phyloP scores from a whole-genome alignment of 495 filamentous ascomycete genomes.

The Podospora fimiseda region DNA sequence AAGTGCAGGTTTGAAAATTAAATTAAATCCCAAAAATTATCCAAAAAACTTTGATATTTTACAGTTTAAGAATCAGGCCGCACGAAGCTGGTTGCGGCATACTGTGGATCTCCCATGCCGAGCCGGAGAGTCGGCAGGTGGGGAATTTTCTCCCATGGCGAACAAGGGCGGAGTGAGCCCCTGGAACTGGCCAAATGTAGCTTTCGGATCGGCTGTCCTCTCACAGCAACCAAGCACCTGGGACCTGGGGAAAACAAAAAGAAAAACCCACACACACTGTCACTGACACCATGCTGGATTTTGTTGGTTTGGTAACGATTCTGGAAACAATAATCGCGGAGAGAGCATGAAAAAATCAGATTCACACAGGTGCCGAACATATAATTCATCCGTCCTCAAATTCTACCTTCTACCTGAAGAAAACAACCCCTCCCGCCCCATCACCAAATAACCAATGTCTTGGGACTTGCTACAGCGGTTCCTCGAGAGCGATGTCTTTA shows the following conservation, averaged over 20 bases:
- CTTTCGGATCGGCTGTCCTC: conserved; percentile 22
- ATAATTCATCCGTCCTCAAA: too few relatives aligned
- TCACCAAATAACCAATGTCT: conserved; percentile 43
- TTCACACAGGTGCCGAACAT: too few relatives aligned
- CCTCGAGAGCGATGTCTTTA: conserved; percentile 78
- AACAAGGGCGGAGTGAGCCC: conserved; percentile 11
- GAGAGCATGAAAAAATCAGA: not conserved
- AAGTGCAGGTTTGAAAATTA: too few relatives aligned
- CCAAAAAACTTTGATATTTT: not conserved
- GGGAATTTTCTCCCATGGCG: conserved; percentile 7
- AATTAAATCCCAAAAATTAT: too few relatives aligned
- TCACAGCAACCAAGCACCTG: too few relatives aligned
- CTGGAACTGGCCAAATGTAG: conserved; percentile 15
- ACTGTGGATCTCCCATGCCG: conserved; percentile 9
- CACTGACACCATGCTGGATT: not conserved
- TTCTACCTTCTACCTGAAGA: too few relatives aligned
- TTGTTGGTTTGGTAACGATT: too few relatives aligned
- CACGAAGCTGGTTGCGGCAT: not conserved
- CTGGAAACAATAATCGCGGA: not conserved
- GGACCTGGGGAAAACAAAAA: too few relatives aligned
- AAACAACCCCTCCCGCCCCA: not conserved
- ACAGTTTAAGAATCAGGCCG: not conserved
- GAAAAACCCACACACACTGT: too few relatives aligned
- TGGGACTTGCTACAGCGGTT: conserved; percentile 66
- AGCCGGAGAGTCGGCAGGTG: conserved; percentile 23